Base-by-base conservation (phyloP, 805 yeast genomes). In the Metschnikowia santaceciliae region DNA sequence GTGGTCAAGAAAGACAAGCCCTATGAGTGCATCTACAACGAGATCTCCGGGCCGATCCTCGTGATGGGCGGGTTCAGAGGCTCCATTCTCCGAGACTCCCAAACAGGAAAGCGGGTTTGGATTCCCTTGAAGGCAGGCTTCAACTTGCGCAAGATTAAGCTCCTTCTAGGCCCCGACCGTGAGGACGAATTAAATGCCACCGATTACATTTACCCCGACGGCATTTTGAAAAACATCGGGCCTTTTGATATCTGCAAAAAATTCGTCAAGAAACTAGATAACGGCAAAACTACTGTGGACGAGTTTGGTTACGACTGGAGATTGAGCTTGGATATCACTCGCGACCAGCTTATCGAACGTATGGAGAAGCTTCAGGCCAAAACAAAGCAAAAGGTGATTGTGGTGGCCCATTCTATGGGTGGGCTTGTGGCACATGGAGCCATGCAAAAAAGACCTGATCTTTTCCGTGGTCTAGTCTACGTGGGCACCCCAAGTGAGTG, bases 231-330 rank as follows among this genome's bases (percentile, higher is more conserved):
- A 13, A 90, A 88, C 63, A 77, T 90, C 42, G 97, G 97, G 0
- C 97, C 97, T 0, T 82, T 90, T 14, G 97, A 90, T 63, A 78
- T 90, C 17, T 79, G 90, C 47, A 77, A 77, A 53, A 78, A 76
- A 57, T 69, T 91, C 50, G 76, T 86, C 45, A 76, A 78, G 43
- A 78, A 72, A 57, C 65, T 91, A 34, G 57, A 71, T 6, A 84
- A 83, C 58, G 84, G 87, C 2, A 81, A 79, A 11, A 78, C 86
- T 3, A 77, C 69, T 14, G 82, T 88, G 5, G 79, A 80, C 49
- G 84, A 86, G 50, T 91, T 84, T 68, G 95, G 96, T n/a, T 91
- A 90, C 66, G 97, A 91, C 70, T 91, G 97, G 97, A 78, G 97
- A 60, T 67, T 90, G 5, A 82, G 91, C 6, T 75, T 82, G 2